Conservation (phyloP, 1,284 basidiomycete genomes). For the Marasmius oreades region DNA sequence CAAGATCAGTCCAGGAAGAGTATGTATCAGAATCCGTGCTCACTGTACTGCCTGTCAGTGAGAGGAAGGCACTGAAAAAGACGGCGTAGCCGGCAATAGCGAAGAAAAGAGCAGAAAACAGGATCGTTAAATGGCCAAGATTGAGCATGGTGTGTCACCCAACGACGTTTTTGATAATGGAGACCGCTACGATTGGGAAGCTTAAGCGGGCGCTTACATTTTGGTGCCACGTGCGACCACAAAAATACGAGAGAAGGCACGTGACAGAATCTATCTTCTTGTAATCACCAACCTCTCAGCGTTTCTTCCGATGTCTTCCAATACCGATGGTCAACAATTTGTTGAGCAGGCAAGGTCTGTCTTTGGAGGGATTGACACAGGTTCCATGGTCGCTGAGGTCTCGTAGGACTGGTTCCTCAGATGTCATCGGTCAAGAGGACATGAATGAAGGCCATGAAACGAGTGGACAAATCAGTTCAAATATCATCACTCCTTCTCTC, state of each 20-base stretch:
- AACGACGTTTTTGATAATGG: too few species aligned
- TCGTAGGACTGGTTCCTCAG: not conserved
- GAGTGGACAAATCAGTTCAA: not conserved
- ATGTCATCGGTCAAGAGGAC: not conserved
- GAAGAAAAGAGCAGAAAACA: constrained; percentile 50
- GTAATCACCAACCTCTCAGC: too few species aligned
- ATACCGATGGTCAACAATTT: not conserved
- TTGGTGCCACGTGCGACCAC: too few species aligned
- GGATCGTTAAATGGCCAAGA: constrained; percentile 48
- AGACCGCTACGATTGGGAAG: too few species aligned
- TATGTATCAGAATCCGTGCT: constrained; percentile 16
- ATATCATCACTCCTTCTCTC: constrained; percentile 25
- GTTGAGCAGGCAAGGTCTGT: not conserved
- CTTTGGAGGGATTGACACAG: not conserved
- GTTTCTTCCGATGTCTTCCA: not conserved
- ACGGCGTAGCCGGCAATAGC: constrained; percentile 47
- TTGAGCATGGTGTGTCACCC: constrained; percentile 19
- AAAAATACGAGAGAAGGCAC: too few species aligned
- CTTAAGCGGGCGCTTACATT: too few species aligned
- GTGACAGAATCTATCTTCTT: too few species aligned
- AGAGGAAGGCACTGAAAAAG: constrained; percentile 62
- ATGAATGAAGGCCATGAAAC: not conserved
- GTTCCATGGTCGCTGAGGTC: not conserved
- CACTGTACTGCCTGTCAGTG: constrained; percentile 48
- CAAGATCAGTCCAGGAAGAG: constrained; percentile 6